Evolutionary conservation across 2,329 filamentous ascomycete species (phyloP).

Genomic region (Penicillium sp.): DNA sequence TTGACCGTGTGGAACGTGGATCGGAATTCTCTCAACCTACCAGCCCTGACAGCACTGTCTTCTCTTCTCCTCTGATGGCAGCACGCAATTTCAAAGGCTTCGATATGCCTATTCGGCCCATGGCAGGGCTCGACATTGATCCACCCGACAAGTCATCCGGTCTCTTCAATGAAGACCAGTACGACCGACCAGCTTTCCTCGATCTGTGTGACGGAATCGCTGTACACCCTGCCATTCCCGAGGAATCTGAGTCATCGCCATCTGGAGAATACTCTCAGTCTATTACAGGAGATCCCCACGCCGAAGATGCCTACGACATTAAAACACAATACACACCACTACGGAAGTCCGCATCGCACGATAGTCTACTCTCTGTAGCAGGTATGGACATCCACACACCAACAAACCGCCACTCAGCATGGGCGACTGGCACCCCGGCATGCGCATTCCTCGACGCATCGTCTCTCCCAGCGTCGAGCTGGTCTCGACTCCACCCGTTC

Average conservation of each 20-base stretch:
- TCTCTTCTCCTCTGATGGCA: slow-evolving; percentile 59
- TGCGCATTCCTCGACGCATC: slow-evolving; percentile 45
- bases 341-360: slow-evolving; percentile 69
- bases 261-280: slow-evolving; percentile 16
- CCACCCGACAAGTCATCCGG: slow-evolving; percentile 7
- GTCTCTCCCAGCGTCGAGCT: slow-evolving; percentile 41
- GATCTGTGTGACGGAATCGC: slow-evolving; percentile 16
- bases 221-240: slow-evolving; percentile 35
- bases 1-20: slow-evolving; percentile 64
- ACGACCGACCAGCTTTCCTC: slow-evolving; percentile 10
- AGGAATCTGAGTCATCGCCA: slow-evolving; percentile 35
- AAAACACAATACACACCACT: slow-evolving; percentile 43
- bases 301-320: slow-evolving; percentile 23
- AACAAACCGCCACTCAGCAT: slow-evolving; percentile 68
- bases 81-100: slow-evolving; percentile 58
- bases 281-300: slow-evolving; percentile 7
- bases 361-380: slow-evolving; percentile 80
- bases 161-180: slow-evolving; percentile 19
- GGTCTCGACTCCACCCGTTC: slow-evolving; percentile 36
- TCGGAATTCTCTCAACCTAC: slow-evolving; percentile 67
- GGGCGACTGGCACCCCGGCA: slow-evolving; percentile 50
- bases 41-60: slow-evolving; percentile 71
- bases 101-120: slow-evolving; percentile 48
- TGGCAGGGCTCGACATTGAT: slow-evolving; percentile 18
- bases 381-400: slow-evolving; percentile 87